Conservation (phyloP, 768 basidiomycete species). For the Clavaria fumosa region DNA sequence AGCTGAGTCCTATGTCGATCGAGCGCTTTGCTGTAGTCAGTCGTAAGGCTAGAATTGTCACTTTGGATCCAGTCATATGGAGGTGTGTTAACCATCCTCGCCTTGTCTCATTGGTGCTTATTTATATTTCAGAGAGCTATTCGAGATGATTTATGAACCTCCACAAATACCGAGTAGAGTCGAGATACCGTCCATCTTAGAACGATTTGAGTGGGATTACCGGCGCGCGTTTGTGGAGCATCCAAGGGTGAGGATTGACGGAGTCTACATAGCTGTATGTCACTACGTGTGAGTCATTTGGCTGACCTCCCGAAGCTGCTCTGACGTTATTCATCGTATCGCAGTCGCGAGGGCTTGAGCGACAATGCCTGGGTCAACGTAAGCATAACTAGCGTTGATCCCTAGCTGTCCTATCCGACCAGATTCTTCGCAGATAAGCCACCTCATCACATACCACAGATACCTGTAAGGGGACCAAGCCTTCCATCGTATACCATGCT, state of each 20-base stretch:
- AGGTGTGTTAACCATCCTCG: constrained; percentile 30
- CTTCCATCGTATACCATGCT: too few relatives aligned
- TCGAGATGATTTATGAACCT: constrained; percentile 48
- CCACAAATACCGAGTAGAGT: constrained; percentile 54
- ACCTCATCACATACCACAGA: constrained; percentile 85
- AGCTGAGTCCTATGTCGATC: constrained; percentile 48
- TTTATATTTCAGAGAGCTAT: constrained; percentile 38
- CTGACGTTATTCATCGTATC: too few relatives aligned
- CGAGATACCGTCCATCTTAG: constrained; percentile 32
- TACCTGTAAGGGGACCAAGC: constrained; percentile 44
- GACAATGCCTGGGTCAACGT: constrained; percentile 86
- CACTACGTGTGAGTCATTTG: constrained; percentile 57
- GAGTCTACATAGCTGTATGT: constrained; percentile 84
- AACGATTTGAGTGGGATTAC: constrained; percentile 45
- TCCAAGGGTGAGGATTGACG: constrained; percentile 72
- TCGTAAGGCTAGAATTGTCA: constrained; percentile 60
- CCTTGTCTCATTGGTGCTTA: constrained; percentile 1
- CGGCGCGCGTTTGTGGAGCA: constrained; percentile 71
- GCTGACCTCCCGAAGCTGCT: constrained; percentile 7
- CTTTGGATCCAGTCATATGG: constrained; percentile 60
- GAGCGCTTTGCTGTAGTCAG: constrained; percentile 67
- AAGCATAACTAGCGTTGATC: too few relatives aligned
- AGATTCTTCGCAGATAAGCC: constrained; percentile 48
- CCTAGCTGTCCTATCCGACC: too few relatives aligned
- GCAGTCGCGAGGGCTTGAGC: constrained; percentile 56